Conservation (phyloP, 1,284 basidiomycete species). For the Meripilus lineatus region DNA sequence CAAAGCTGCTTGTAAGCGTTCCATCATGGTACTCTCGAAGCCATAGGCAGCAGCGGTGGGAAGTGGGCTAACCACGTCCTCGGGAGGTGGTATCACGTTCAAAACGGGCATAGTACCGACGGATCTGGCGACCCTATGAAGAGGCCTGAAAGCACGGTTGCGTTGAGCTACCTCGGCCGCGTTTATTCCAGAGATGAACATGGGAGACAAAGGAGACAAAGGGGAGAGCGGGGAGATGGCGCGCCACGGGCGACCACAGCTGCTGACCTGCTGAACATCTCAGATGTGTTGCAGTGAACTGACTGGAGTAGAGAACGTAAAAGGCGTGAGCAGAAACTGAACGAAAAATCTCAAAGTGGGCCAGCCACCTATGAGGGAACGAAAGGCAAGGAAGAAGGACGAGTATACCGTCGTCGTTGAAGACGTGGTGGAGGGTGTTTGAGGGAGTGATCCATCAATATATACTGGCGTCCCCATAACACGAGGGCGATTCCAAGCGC, state of each 20-base stretch:
- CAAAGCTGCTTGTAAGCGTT: conserved; percentile 3
- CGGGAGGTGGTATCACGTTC: background rate
- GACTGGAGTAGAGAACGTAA: conserved; percentile 3
- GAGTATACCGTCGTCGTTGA: background rate
- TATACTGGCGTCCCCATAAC: too few relatives aligned
- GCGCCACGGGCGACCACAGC: background rate
- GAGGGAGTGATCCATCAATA: background rate
- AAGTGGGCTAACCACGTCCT: background rate
- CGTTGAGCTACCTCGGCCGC: background rate
- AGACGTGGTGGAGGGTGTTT: conserved; percentile 1
- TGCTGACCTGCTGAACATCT: conserved; percentile 7
- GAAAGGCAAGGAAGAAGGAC: conserved; percentile 2
- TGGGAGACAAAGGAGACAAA: background rate
- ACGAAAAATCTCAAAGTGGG: conserved; percentile 5
- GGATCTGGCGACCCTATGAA: background rate
- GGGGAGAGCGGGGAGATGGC: conserved; percentile 5
- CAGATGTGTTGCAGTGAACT: conserved; percentile 1
- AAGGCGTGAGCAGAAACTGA: conserved; percentile 5
- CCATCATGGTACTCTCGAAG: conserved; percentile 6
- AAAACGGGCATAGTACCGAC: background rate
- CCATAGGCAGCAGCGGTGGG: background rate
- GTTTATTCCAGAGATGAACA: background rate
- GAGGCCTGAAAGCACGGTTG: background rate
- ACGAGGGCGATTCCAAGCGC: conserved; percentile 2
- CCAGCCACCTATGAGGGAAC: conserved; percentile 11